Conservation (phyloP, 2,329 filamentous ascomycete species). For the Hypoxylon sp. region DNA sequence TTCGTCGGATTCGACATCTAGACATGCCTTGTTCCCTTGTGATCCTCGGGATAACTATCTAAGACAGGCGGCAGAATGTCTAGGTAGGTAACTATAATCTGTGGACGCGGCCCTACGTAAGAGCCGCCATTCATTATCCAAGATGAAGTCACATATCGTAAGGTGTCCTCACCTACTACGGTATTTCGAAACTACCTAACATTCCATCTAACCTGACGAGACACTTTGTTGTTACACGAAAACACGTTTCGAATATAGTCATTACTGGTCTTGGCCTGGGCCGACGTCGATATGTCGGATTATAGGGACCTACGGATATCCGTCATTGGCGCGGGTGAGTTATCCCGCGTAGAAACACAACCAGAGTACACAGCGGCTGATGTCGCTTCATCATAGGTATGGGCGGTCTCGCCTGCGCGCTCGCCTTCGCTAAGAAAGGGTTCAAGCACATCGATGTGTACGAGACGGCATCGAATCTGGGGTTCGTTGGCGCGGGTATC, state of each 20-base stretch:
- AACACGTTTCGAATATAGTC: conserved; percentile 6
- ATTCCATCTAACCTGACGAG: conserved; percentile 14
- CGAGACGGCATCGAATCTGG: conserved; percentile 79
- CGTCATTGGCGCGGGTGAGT: conserved; percentile 65
- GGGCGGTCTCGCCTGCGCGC: conserved; percentile 80
- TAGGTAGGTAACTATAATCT: conserved; percentile 9
- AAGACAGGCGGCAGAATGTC: conserved; percentile 39
- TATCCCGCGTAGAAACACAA: conserved; percentile 7
- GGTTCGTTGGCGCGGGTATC: conserved; percentile 88
- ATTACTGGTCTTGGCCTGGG: conserved; percentile 17
- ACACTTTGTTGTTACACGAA: conserved; percentile 29
- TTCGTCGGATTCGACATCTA: conserved; percentile 30
- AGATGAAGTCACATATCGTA: conserved; percentile 15
- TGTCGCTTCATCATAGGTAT: conserved; percentile 69
- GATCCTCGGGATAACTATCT: conserved; percentile 39
- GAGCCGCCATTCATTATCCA: conserved; percentile 26
- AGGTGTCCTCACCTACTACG: conserved; percentile 20
- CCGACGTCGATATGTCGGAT: conserved; percentile 51
- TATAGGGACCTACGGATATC: conserved; percentile 59
- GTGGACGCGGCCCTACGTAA: conserved; percentile 15
- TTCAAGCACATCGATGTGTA: conserved; percentile 82
- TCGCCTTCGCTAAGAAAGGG: conserved; percentile 82
- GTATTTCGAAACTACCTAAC: conserved; percentile 25
- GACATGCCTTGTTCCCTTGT: conserved; percentile 29
- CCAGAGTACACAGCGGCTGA: conserved; percentile 21